Base-by-base conservation (phyloP, 495 filamentous ascomycete genomes). In the Parmelia sp. region DNA sequence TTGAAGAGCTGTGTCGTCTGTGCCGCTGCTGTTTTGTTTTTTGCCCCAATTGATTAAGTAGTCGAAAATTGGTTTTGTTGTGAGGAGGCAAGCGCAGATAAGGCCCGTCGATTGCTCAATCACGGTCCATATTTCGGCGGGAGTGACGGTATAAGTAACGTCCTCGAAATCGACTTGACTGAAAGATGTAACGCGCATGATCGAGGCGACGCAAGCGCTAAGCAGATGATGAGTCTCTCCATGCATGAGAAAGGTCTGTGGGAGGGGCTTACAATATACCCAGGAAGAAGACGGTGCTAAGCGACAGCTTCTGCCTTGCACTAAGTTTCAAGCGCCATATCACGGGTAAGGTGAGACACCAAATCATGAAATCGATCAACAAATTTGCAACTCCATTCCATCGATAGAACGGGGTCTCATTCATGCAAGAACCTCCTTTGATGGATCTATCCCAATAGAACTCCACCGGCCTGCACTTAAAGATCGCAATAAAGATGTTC, bases 101-200 rank as follows among this genome's bases (percentile, higher is more conserved):
- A 86, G 76, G 7, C 81, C 84, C 14, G 82, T 78, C 61, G 77
- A 80, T 4, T 84, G 76, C 71, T 88, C 84, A 60, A 83, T 75
- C 45, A 81, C 78, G 27, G 81, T 83, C 85, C 85, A 88, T 39
- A 80, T 78, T 0, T 80, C 80, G 1, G 78, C 77, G 60, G 80
- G 75, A 57, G 83, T 82, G 63, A 77, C 70, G 2, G 75, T 78
- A 55, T 84, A 79, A 0, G 66, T 82, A 37, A 71, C 80, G 71
- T 75, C 77, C 1, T 53, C 29, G 9, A 77, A 77, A 19, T 80
- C 74, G 64, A 86, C 78, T 64, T 79, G 82, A 65, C 84, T 80
- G 49, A 86, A 78, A 1, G 82, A 84, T 63, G 86, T 79, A 60
- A 85, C 80, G 62, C 84, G 77, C 62, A 79, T 75, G 66, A 80